Base-by-base conservation (phyloP, 2,329 filamentous ascomycete genomes). In the Calonectria montana region DNA sequence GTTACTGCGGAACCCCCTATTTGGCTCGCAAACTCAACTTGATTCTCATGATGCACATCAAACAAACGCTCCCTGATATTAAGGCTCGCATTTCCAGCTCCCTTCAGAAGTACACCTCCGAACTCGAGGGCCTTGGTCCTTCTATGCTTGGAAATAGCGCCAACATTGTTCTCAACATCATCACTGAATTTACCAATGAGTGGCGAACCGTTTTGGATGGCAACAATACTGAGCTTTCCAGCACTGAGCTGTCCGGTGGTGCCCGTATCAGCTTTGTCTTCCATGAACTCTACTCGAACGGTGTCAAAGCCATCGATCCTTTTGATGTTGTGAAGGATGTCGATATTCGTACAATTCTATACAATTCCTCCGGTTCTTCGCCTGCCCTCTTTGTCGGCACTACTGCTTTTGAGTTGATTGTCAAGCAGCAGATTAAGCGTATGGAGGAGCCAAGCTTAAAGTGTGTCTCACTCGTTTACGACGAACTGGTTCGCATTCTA, bases 11-110 rank as follows among this genome's bases (percentile, higher is more conserved):
- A 83, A 99, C 97, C 3, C 97, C 97, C 4, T 99, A 99, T 82
- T 88, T 99, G 72, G 97, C 97, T 4, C 92, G 96, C 78, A 99
- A 99, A 86, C 91, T 99, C 72, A 99, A 99, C 86, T 89, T 99
- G 80, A 98, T 99, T 81, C 90, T 99, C 78, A 98, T 99, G 96
- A 99, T 99, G 97, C 97, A 99, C 88, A 99, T 99, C 88, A 99
- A 99, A 87, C 96, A 99, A 87, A 99, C 97, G 1, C 90, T 99
- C 16, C 97, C 97, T 47, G 97, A 99, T 82, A 99, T 99, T 88
- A 99, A 99, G 87, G 95, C 94, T 16, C 94, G 97, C 75, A 99
- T 99, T 79, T 91, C 94, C n/a, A 94, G 94, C 77, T 98, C 96
- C 16, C 88, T 99, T 72, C 93, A 96, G 82, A 99, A 99, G 83